phyloP scores from a whole-genome alignment of 352 stramenopile species.

The Phytopythium sindhum region DNA sequence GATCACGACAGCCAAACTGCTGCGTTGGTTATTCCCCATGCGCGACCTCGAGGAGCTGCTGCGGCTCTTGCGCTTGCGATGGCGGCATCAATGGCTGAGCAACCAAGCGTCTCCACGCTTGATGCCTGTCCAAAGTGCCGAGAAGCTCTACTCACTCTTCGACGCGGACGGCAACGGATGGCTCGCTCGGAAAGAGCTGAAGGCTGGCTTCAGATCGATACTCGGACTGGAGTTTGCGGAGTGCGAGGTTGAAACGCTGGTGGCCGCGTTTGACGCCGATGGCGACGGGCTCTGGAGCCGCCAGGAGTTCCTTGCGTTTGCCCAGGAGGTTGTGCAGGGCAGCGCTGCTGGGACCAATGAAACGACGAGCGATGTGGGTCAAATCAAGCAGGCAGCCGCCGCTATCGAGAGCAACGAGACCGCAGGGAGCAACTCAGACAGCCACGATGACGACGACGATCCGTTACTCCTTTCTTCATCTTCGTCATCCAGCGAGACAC shows the following conservation, averaged over 20 bases:
- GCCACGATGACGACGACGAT: neutral
- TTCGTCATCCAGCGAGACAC: neutral
- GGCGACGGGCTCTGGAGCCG: conserved; percentile 49
- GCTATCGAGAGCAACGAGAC: neutral
- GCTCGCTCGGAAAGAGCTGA: conserved; percentile 52
- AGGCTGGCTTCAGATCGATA: conserved; percentile 29
- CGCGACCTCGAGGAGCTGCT: conserved; percentile 66
- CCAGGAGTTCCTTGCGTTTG: conserved; percentile 44
- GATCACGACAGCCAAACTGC: conserved; percentile 61
- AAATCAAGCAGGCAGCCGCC: neutral
- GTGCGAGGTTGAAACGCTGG: conserved; percentile 36
- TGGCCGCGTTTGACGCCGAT: conserved; percentile 57
- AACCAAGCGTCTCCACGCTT: neutral
- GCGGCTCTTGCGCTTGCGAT: conserved; percentile 29
- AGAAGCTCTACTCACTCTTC: conserved; percentile 43
- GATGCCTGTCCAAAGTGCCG: neutral
- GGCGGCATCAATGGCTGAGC: conserved; percentile 17
- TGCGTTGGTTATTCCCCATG: conserved; percentile 43
- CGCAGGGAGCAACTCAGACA: neutral
- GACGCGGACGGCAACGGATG: conserved; percentile 57
- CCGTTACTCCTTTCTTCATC: neutral
- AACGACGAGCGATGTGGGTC: neutral
- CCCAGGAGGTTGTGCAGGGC: neutral
- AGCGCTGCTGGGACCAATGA: neutral
- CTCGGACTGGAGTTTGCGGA: conserved; percentile 38